A percentile compares a stretch with the other conserved stretches of the same genome.
These are phyloP conservation scores for Rubus idaeus DNA, from an alignment of 306 rosid species.

Conservation along the genomic window DNA sequence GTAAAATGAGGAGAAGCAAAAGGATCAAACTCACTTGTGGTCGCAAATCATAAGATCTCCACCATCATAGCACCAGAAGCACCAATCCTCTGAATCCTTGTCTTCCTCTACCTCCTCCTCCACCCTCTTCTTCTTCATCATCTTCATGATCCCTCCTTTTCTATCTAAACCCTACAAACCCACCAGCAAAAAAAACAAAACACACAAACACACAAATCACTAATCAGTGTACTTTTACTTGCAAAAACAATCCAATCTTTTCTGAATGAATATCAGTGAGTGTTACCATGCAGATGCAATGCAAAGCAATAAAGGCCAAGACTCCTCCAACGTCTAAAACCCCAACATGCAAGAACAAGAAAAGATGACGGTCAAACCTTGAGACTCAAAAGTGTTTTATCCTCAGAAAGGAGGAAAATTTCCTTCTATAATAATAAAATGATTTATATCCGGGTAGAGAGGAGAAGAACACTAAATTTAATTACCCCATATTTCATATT, in stretches of 20 bases:
- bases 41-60: slow-evolving; percentile 46
- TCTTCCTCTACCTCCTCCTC: not conserved
- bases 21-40: slow-evolving; percentile 24
- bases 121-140: not conserved
- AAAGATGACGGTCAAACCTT: not conserved
- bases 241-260: not conserved
- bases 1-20: too few relatives aligned
- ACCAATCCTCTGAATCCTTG: slow-evolving; percentile 44
- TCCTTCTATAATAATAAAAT: not conserved
- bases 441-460: not conserved
- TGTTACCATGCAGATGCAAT: not conserved
- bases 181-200: not conserved
- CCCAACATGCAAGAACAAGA: not conserved
- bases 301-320: not conserved
- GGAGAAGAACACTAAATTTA: not conserved
- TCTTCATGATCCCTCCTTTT: too few relatives aligned
- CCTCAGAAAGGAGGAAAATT: not conserved
- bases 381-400: not conserved
- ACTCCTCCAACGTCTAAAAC: not conserved
- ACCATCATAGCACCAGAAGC: slow-evolving; percentile 57
- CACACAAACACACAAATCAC: not conserved
- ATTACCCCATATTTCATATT: not conserved
- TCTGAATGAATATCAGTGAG: not conserved
- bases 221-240: not conserved
- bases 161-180: too few relatives aligned